Conservation (phyloP, 805 yeast species). For the Priceomyces castillae region DNA sequence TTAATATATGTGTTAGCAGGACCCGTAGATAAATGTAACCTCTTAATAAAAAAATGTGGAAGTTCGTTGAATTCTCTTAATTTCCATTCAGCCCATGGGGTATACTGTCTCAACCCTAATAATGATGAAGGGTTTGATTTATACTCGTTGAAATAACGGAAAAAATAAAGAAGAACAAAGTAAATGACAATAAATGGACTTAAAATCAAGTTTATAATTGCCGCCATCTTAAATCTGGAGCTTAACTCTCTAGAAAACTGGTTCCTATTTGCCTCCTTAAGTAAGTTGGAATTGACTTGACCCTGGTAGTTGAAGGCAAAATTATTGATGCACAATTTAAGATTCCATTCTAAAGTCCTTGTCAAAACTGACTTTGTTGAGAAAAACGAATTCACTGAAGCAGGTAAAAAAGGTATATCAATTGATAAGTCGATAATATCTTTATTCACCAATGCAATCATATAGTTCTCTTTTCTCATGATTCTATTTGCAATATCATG, state of each 20-base stretch:
- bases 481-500: slow-evolving; percentile 93
- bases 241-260: slow-evolving; percentile 65
- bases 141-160: slow-evolving; percentile 90
- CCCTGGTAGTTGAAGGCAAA: slow-evolving; percentile 83
- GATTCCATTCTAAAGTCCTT: slow-evolving; percentile 90
- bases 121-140: slow-evolving; percentile 82
- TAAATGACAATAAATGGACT: slow-evolving; percentile 87
- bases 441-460: slow-evolving; percentile 85
- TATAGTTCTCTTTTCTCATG: slow-evolving; percentile 92
- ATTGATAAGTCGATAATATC: slow-evolving; percentile 67
- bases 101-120: slow-evolving; percentile 70
- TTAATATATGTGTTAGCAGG: slow-evolving; percentile 82
- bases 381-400: slow-evolving; percentile 11
- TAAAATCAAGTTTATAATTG: slow-evolving; percentile 72
- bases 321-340: slow-evolving; percentile 83
- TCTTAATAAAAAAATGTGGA: slow-evolving; percentile 78
- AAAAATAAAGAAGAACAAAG: slow-evolving; percentile 77
- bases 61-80: slow-evolving; percentile 91
- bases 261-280: slow-evolving; percentile 69
- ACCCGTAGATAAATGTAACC: slow-evolving; percentile 73
- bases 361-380: slow-evolving; percentile 52
- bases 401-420: slow-evolving; percentile 10
- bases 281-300: slow-evolving; percentile 66
- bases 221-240: slow-evolving; percentile 84
- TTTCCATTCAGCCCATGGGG: slow-evolving; percentile 95